A percentile compares a stretch with the other conserved stretches of the same genome.
phyloP scores from a whole-genome alignment of 2,329 filamentous ascomycete genomes.

The Arthrinium puccinioides region DNA sequence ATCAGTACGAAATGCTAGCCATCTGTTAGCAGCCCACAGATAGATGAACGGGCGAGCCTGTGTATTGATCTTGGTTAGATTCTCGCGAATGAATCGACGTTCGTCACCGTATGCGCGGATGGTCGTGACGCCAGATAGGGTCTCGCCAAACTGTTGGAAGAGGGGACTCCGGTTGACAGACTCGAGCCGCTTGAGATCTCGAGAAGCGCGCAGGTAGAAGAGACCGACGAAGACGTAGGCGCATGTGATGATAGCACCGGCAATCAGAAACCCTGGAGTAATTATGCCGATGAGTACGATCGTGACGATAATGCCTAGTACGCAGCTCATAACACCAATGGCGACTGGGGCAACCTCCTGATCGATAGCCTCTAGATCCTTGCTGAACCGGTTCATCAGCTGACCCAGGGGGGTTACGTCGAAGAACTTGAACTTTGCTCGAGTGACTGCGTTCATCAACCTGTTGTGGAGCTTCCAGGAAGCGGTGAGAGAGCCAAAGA shows the following conservation, averaged over 20 bases:
- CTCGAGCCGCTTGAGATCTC: constrained; percentile 90
- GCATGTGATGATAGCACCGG: constrained; percentile 74
- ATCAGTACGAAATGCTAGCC: constrained; percentile 90
- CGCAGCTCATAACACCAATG: constrained; percentile 64
- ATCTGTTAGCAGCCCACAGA: constrained; percentile 92
- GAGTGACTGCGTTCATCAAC: constrained; percentile 70
- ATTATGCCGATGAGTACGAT: constrained; percentile 80
- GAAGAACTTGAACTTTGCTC: constrained; percentile 96
- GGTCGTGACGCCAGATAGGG: constrained; percentile 86
- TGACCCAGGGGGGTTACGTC: constrained; percentile 93
- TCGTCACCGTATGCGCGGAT: constrained; percentile 96
- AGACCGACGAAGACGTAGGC: constrained; percentile 77
- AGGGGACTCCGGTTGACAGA: constrained; percentile 90
- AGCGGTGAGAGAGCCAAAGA: constrained; percentile 83
- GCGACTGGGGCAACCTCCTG: constrained; percentile 93
- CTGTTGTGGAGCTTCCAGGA: constrained; percentile 77
- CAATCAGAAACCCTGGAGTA: constrained; percentile 84
- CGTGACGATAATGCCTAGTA: constrained; percentile 68
- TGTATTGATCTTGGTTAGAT: constrained; percentile 78
- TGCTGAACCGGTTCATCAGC: constrained; percentile 97
- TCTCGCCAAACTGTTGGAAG: constrained; percentile 98
- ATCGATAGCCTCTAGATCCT: constrained; percentile 90
- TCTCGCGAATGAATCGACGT: constrained; percentile 86
- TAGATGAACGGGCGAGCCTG: constrained; percentile 93
- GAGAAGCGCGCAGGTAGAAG: constrained; percentile 88